A percentile compares a stretch with the other conserved stretches of the same genome.
These are phyloP conservation scores for Clausena lansium DNA, from an alignment of 345 rosid species.

Conservation along the genomic window DNA sequence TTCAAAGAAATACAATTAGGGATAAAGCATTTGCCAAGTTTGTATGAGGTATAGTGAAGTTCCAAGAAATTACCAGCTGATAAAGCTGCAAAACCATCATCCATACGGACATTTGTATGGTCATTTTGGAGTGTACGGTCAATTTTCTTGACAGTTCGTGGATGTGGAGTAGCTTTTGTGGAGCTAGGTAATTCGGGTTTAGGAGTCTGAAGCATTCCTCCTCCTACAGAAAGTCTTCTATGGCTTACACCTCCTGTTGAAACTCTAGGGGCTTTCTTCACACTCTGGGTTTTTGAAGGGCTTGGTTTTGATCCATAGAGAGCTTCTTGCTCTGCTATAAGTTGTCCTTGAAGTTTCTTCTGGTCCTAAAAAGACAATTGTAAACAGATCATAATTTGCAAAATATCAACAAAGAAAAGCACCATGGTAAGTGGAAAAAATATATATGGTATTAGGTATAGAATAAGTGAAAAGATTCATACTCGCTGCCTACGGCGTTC, in stretches of 20 bases:
- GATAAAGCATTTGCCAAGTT: not conserved
- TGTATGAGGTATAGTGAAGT: not conserved
- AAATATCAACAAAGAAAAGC: not conserved
- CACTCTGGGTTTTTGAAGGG: conserved; percentile 77
- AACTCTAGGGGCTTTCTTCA: conserved; percentile 68
- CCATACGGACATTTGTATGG: conserved; percentile 34
- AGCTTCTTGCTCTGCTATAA: conserved; percentile 89
- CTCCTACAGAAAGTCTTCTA: conserved; percentile 79
- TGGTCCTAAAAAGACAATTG: conserved; percentile 62
- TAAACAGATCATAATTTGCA: conserved; percentile 1
- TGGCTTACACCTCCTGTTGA: conserved; percentile 74
- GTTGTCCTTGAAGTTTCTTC: conserved; percentile 95
- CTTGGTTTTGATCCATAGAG: conserved; percentile 96
- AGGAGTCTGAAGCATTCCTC: conserved; percentile 64
- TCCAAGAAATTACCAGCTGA: conserved; percentile 53
- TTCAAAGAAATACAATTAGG: not conserved
- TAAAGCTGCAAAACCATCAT: conserved; percentile 41
- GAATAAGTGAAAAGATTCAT: conserved; percentile 12
- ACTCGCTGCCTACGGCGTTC: conserved; percentile 87
- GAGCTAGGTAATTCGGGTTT: conserved; percentile 50
- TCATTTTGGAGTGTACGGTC: conserved; percentile 46
- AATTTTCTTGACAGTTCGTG: conserved; percentile 52
- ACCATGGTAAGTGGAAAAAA: not conserved
- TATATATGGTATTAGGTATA: no score
- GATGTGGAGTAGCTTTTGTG: conserved; percentile 38